Evolutionary conservation across 345 rosid species (phyloP).

Genomic region (Gynandropsis gynandra): DNA sequence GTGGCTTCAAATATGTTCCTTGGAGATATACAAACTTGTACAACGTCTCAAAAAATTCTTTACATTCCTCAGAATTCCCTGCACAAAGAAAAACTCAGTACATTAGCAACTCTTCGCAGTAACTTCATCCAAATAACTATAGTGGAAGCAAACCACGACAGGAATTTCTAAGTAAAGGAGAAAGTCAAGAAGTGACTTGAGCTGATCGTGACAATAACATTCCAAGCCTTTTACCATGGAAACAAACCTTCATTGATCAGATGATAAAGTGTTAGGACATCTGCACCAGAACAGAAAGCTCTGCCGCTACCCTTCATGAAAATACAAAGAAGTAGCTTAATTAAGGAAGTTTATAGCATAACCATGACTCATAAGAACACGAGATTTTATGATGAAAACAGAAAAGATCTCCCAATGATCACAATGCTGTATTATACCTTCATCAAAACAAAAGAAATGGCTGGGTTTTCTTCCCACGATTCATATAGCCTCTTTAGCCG

Average conservation of each 20-base stretch:
- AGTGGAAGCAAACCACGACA: constrained; percentile 10
- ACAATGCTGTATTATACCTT: constrained; percentile 45
- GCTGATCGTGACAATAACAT: constrained; percentile 9
- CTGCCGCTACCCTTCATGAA: constrained; percentile 69
- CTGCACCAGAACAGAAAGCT: constrained; percentile 84
- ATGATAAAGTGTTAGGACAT: constrained; percentile 52
- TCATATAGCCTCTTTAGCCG: constrained; percentile 72
- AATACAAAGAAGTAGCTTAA: constrained; percentile 32
- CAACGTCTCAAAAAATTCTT: constrained; percentile 45
- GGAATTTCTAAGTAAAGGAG: background rate
- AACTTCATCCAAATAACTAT: constrained; percentile 9
- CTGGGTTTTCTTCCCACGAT: constrained; percentile 92
- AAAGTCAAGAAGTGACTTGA: constrained; percentile 5
- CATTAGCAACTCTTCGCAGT: constrained; percentile 20
- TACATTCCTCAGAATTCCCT: constrained; percentile 73
- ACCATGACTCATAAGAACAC: background rate
- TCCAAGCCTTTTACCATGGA: background rate
- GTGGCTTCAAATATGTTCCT: constrained; percentile 85
- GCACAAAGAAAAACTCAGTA: constrained; percentile 23
- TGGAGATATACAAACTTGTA: constrained; percentile 81
- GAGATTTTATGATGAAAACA: background rate
- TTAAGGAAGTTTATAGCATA: background rate
- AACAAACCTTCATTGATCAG: constrained; percentile 54
- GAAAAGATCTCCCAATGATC: background rate
- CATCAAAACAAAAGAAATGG: constrained; percentile 75